phyloP scores from a whole-genome alignment of 2,329 filamentous ascomycete genomes.

The Curvularia sp. region DNA sequence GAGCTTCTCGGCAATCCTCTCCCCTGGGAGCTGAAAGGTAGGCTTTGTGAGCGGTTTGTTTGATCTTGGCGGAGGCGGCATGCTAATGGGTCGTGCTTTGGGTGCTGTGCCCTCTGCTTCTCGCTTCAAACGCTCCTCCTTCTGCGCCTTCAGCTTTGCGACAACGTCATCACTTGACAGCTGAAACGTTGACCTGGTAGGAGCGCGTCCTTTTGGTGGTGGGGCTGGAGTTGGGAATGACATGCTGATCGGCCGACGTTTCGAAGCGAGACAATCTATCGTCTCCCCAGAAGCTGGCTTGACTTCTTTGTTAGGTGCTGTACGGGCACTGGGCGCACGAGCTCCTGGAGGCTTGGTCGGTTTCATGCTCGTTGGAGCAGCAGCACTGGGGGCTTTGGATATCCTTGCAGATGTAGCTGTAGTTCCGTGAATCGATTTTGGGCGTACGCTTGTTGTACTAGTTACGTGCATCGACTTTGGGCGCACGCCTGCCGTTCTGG shows the following conservation, averaged over 20 bases:
- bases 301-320: conserved; percentile 29
- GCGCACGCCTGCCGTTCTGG: conserved; percentile 12
- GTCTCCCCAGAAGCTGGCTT: conserved; percentile 36
- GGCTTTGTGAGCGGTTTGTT: conserved; percentile 59
- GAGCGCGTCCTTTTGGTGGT: conserved; percentile 57
- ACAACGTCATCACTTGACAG: conserved; percentile 62
- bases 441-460: conserved; percentile 11
- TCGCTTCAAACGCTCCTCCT: conserved; percentile 56
- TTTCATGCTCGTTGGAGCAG: conserved; percentile 40
- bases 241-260: conserved; percentile 56
- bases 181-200: conserved; percentile 59
- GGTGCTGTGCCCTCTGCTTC: conserved; percentile 48
- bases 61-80: conserved; percentile 58
- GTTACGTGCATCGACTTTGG: conserved; percentile 19
- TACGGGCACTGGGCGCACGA: conserved; percentile 39
- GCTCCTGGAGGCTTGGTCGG: conserved; percentile 32
- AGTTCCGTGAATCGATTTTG: conserved; percentile 20
- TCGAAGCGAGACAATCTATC: conserved; percentile 51
- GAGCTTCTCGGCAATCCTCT: conserved; percentile 54
- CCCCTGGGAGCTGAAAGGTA: conserved; percentile 61
- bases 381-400: conserved; percentile 38
- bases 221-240: conserved; percentile 57
- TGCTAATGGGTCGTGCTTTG: conserved; percentile 53
- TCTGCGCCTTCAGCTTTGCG: conserved; percentile 60
- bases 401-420: conserved; percentile 25